These are phyloP conservation scores for Ascochyta lentis DNA, from an alignment of 2,329 filamentous ascomycete genomes.

Conservation along the genomic window DNA sequence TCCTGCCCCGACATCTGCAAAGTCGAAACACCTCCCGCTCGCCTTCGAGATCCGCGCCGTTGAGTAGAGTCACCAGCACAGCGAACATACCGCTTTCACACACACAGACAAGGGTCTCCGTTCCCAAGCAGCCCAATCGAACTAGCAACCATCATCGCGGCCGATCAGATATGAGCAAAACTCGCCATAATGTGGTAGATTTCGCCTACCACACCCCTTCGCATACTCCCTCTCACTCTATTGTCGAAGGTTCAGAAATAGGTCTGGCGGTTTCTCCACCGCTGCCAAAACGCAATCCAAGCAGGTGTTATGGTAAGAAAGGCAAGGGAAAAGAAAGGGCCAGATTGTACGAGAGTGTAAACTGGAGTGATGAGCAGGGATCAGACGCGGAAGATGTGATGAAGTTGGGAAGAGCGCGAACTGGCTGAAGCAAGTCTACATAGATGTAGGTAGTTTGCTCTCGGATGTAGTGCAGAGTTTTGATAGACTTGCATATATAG, in stretches of 20 bases:
- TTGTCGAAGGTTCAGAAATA: neutral
- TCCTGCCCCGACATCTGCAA: neutral
- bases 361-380: neutral
- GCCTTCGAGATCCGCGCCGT: conserved; percentile 1
- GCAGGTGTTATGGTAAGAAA: neutral
- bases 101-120: neutral
- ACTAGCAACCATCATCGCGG: neutral
- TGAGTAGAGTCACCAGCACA: conserved; percentile 5
- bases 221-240: neutral
- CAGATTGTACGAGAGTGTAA: neutral
- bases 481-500: neutral
- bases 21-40: conserved; percentile 4
- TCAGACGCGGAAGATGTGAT: neutral
- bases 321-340: neutral
- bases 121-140: neutral
- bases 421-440: neutral
- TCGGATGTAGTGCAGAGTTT: neutral
- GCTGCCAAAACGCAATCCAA: neutral
- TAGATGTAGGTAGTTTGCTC: neutral
- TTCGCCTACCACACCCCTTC: neutral
- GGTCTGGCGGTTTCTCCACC: conserved; percentile 1
- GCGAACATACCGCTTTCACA: conserved; percentile 1
- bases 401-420: conserved; percentile 1
- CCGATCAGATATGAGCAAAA: neutral
- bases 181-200: neutral